phyloP scores from a whole-genome alignment of 108 stramenopile species.

The Epipyxis sp. region DNA sequence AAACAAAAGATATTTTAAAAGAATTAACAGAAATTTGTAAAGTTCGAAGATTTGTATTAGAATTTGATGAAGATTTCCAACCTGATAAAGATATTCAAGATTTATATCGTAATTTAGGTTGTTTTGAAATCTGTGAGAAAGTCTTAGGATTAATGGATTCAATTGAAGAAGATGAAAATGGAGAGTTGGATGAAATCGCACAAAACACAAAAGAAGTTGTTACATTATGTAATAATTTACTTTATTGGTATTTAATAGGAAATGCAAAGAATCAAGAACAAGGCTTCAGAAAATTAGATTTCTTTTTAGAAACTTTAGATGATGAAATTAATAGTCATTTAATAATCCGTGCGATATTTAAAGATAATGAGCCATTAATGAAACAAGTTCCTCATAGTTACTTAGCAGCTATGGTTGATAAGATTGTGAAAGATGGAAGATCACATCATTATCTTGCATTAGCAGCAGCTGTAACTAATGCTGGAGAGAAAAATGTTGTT shows the following conservation, averaged over 20 bases:
- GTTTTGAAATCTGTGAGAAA: slow-evolving; percentile 27
- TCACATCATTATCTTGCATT: slow-evolving; percentile 36
- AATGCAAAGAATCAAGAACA: slow-evolving; percentile 38
- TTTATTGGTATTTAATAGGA: slow-evolving; percentile 41
- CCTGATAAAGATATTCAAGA: slow-evolving; percentile 29
- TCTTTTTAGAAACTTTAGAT: slow-evolving; percentile 40
- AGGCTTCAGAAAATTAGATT: slow-evolving; percentile 28
- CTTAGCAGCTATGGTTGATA: slow-evolving; percentile 20
- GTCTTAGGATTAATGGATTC: slow-evolving; percentile 24
- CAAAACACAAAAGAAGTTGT: slow-evolving; percentile 31
- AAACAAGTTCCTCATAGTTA: slow-evolving; percentile 28
- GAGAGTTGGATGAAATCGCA: slow-evolving; percentile 1
- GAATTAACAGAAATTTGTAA: slow-evolving; percentile 32
- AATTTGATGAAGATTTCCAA: background rate
- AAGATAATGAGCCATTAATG: slow-evolving; percentile 31
- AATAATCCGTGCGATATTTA: slow-evolving; percentile 36
- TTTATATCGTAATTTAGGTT: slow-evolving; percentile 35
- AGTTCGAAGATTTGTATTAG: background rate
- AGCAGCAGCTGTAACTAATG: background rate
- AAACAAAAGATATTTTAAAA: slow-evolving; percentile 20
- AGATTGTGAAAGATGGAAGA: slow-evolving; percentile 24
- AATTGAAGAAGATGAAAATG: slow-evolving; percentile 23
- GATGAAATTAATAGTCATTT: slow-evolving; percentile 22
- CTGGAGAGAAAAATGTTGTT: slow-evolving; percentile 37
- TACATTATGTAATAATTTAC: slow-evolving; percentile 32